phyloP scores from a whole-genome alignment of 495 filamentous ascomycete genomes.

The Pyrenula aspistea region DNA sequence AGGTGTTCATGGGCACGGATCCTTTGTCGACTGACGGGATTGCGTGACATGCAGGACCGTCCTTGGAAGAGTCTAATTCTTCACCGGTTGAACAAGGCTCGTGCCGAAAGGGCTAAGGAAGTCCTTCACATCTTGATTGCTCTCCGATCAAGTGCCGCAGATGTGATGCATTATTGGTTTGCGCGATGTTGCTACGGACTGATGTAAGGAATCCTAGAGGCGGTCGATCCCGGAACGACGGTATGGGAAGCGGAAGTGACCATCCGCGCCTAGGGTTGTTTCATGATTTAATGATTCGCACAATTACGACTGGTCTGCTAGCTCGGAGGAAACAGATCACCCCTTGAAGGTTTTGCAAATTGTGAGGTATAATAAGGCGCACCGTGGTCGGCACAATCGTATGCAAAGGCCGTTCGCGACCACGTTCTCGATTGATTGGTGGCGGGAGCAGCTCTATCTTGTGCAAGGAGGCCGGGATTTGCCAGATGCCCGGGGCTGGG shows the following conservation, averaged over 20 bases:
- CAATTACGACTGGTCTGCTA: neutral
- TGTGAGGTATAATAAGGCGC: neutral
- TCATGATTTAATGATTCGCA: neutral
- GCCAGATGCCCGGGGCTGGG: neutral
- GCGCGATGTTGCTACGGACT: neutral
- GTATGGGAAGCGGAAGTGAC: neutral
- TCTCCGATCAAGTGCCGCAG: neutral
- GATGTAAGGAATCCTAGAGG: neutral
- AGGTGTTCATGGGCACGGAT: slow-evolving; percentile 61
- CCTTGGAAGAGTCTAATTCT: too few species aligned
- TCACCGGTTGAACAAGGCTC: too few species aligned
- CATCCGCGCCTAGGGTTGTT: neutral
- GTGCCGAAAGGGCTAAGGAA: neutral
- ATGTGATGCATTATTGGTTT: neutral
- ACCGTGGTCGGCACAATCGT: neutral
- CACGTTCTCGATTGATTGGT: neutral
- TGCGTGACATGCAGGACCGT: neutral
- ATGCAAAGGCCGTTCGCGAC: neutral
- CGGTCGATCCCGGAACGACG: neutral
- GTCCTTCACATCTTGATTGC: too few species aligned
- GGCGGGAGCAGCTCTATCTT: neutral
- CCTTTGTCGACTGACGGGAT: slow-evolving; percentile 47
- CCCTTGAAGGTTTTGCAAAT: neutral
- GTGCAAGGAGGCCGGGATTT: neutral
- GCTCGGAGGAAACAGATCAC: neutral